Base-by-base conservation (phyloP, 192 early-diverging fungal species). In the Endogone sp. region DNA sequence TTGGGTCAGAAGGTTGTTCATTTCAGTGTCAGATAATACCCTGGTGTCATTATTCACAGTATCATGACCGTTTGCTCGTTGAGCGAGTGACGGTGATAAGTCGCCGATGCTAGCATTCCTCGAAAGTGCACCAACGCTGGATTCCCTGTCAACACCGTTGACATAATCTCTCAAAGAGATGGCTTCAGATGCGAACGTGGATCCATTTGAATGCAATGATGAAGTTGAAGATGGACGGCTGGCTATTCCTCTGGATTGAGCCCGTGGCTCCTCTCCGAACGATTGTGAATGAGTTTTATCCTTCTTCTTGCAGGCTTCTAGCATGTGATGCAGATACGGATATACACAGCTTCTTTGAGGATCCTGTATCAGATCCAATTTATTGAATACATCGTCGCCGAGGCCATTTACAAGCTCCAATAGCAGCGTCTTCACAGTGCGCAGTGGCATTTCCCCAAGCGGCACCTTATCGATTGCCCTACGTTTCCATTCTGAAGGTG, bases 351-450 rank as follows among this genome's bases (percentile, higher is more conserved):
- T 91, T 54, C 72, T 71, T 55, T 79, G 68, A 9, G 88, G 82
- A 63, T 92, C 85, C 10, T 86, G 80, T 49, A 95, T 86, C 20
- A 91, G 68, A 56, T 70, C 75, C 24, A 88, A 55, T 67, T 89
- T 82, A 4, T 91, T 72, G 59, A 86, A 80, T 3, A 91, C 81
- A 22, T 63, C 65, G 26, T 87, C 89, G 9, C 90, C 88, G 63
- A 95, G 77, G 4, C 74, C 77, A 25, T 84, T 86, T 0, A 87
- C 86, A 44, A 97, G 68, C 74, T 94, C 91, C 24, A 93, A 85
- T 29, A 93, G 75, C 22, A 99, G 84, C 0, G 96, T 97, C 82
- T 98, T 98, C 23, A 98, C 91, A 0, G 97, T 98, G 55, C 96
- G 90, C 66, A 95, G 78, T 0, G 97, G 96, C 91, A 99, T 84